Evolutionary conservation across 768 basidiomycete genomes (phyloP).

Genomic region (Pulveroboletus ravenelii): DNA sequence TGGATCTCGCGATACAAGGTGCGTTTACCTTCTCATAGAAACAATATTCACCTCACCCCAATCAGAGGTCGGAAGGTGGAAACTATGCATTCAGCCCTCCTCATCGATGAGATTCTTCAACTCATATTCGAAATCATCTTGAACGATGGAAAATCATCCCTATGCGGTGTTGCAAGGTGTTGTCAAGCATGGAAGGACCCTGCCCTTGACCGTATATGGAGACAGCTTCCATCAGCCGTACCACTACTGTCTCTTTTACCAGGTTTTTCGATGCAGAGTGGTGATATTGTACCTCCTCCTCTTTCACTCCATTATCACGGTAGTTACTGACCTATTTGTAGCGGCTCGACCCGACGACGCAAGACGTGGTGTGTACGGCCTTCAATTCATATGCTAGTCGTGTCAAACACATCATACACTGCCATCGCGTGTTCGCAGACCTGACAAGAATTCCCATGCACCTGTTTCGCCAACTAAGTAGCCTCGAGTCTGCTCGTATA

Average conservation of each 20-base stretch:
- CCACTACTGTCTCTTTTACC: slow-evolving; percentile 39
- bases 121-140: slow-evolving; percentile 35
- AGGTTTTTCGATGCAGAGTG: slow-evolving; percentile 8
- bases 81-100: slow-evolving; percentile 41
- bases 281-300: slow-evolving; percentile 11
- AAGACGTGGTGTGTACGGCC: neutral
- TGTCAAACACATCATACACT: slow-evolving; percentile 22
- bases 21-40: neutral
- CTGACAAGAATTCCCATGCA: neutral
- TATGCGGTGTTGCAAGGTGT: slow-evolving; percentile 36
- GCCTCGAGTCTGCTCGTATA: slow-evolving; percentile 21
- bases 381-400: slow-evolving; percentile 24
- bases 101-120: slow-evolving; percentile 48
- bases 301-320: neutral
- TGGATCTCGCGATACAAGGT: slow-evolving; percentile 3
- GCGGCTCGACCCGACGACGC: slow-evolving; percentile 6
- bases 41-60: neutral
- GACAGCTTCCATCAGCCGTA: slow-evolving; percentile 35
- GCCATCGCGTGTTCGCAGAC: slow-evolving; percentile 14
- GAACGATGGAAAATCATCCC: slow-evolving; percentile 26
- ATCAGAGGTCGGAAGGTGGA: neutral
- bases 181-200: slow-evolving; percentile 48
- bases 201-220: slow-evolving; percentile 45
- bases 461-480: slow-evolving; percentile 4
- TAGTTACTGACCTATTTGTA: slow-evolving; percentile 3